A percentile compares a stretch with the other conserved stretches of the same genome.
Conservation (phyloP, 768 basidiomycete species). For the Suillus paluster region DNA sequence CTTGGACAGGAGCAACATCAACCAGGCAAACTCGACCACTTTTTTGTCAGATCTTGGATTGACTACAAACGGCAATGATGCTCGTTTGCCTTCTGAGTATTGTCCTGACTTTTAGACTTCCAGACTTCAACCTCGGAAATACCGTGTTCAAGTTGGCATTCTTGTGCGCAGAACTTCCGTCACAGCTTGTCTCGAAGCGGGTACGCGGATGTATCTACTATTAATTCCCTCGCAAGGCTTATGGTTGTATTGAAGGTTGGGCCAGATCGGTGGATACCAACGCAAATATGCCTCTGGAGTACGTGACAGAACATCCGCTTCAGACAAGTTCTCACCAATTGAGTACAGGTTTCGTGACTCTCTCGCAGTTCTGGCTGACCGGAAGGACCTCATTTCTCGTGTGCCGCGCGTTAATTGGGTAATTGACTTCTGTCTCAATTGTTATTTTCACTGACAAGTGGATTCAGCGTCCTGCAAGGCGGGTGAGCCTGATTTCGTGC, state of each 20-base stretch:
- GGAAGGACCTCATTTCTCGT: slow-evolving; percentile 56
- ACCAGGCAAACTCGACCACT: slow-evolving; percentile 61
- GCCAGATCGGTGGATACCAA: slow-evolving; percentile 68
- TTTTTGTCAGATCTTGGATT: slow-evolving; percentile 59
- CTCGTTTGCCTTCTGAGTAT: slow-evolving; percentile 14
- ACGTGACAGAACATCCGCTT: background rate
- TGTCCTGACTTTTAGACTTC: background rate
- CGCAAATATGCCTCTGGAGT: slow-evolving; percentile 61
- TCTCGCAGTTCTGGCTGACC: slow-evolving; percentile 58
- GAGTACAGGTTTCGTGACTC: slow-evolving; percentile 44
- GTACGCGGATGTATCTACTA: slow-evolving; percentile 35
- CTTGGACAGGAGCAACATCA: slow-evolving; percentile 56
- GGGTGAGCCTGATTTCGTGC: slow-evolving; percentile 34
- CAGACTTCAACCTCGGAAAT: slow-evolving; percentile 63
- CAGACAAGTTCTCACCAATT: background rate
- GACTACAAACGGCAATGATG: slow-evolving; percentile 47
- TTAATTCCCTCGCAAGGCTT: background rate
- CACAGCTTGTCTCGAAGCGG: slow-evolving; percentile 64
- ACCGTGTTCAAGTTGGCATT: slow-evolving; percentile 56
- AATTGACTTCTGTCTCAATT: background rate
- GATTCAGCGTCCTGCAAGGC: slow-evolving; percentile 46
- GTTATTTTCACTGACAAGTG: slow-evolving; percentile 1
- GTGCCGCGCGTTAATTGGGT: slow-evolving; percentile 54
- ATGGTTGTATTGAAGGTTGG: slow-evolving; percentile 45
- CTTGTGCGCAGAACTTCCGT: slow-evolving; percentile 61